phyloP scores from a whole-genome alignment of 148 eudicot genomes.

The Silene uniflora region DNA sequence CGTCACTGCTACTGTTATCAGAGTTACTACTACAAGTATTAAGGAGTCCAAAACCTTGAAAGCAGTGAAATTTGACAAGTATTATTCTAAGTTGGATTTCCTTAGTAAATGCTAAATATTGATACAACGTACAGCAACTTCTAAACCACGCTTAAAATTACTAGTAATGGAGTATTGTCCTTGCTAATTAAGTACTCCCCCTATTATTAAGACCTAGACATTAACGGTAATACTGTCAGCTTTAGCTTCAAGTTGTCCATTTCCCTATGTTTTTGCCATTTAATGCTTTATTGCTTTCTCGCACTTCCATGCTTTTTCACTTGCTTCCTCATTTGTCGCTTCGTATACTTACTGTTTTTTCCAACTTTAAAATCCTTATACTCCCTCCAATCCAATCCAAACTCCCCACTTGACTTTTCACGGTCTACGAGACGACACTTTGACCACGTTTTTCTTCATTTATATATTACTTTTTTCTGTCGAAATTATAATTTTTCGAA shows the following conservation, averaged over 20 bases:
- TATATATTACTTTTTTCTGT: too few species aligned
- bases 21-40: not conserved
- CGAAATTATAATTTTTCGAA: too few species aligned
- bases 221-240: conserved; percentile 20
- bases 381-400: too few species aligned
- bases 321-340: not conserved
- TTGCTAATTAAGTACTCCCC: not conserved
- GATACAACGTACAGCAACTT: not conserved
- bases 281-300: conserved; percentile 21
- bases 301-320: conserved; percentile 17
- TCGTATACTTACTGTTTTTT: not conserved
- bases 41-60: not conserved
- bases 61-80: not conserved
- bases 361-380: too few species aligned
- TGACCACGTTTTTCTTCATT: too few species aligned
- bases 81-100: not conserved
- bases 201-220: not conserved
- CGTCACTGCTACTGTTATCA: too few species aligned
- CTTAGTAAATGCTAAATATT: not conserved
- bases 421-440: too few species aligned
- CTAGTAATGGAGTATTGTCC: not conserved
- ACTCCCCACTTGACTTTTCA: too few species aligned
- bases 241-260: conserved; percentile 13
- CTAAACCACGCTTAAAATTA: not conserved
- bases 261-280: conserved; percentile 22